These are phyloP conservation scores for Saturnispora saitoi DNA, from an alignment of 805 yeast genomes.

Conservation along the genomic window DNA sequence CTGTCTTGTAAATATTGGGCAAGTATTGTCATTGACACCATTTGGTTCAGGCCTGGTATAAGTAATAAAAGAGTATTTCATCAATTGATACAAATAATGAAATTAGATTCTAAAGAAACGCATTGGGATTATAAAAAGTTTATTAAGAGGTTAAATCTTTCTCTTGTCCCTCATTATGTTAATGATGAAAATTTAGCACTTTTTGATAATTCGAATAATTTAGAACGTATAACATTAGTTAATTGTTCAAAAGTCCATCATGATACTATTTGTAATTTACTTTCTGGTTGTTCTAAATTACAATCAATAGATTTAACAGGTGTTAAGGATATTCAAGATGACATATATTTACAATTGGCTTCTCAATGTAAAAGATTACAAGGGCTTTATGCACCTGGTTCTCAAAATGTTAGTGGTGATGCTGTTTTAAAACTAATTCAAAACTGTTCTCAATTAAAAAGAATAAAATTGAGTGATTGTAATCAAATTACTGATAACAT, in stretches of 20 bases:
- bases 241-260: conserved; percentile 64
- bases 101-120: conserved; percentile 37
- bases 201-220: conserved; percentile 60
- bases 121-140: conserved; percentile 59
- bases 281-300: conserved; percentile 57
- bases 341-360: conserved; percentile 60
- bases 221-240: conserved; percentile 81
- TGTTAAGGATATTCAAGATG: conserved; percentile 60
- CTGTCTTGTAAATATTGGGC: conserved; percentile 80
- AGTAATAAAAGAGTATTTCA: conserved; percentile 40
- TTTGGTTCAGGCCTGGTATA: conserved; percentile 84
- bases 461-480: conserved; percentile 76
- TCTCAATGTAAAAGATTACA: conserved; percentile 66
- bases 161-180: conserved; percentile 60
- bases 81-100: conserved; percentile 50
- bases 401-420: conserved; percentile 57
- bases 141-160: conserved; percentile 72
- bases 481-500: conserved; percentile 55
- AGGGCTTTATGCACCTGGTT: conserved; percentile 84
- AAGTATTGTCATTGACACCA: conserved; percentile 60
- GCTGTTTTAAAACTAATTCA: conserved; percentile 52
- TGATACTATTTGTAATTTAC: conserved; percentile 49
- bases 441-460: conserved; percentile 65
- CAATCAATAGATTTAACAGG: conserved; percentile 88
- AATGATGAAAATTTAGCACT: conserved; percentile 53